Conservation (phyloP, 495 filamentous ascomycete species). For the Tetracladium setigerum region DNA sequence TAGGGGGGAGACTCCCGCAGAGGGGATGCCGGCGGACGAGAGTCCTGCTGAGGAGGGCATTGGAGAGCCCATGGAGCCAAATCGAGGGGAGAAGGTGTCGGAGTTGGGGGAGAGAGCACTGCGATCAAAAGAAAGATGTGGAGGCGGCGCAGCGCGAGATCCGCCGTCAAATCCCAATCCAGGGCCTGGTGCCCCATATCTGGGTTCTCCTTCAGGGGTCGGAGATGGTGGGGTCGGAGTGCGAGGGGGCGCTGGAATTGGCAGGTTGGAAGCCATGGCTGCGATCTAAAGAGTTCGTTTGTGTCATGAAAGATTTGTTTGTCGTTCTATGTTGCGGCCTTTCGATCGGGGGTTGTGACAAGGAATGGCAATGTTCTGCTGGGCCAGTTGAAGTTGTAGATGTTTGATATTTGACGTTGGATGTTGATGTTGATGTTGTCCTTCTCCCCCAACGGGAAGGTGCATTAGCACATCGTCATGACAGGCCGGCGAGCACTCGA, state of each 20-base stretch:
- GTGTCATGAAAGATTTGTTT: slow-evolving; percentile 10
- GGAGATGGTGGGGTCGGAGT: slow-evolving; percentile 64
- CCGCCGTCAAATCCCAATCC: slow-evolving; percentile 30
- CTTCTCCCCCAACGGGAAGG: slow-evolving; percentile 2
- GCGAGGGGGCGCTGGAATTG: slow-evolving; percentile 56
- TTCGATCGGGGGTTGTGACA: not conserved
- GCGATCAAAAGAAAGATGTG: slow-evolving; percentile 41
- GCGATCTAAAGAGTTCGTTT: slow-evolving; percentile 10
- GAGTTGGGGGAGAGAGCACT: slow-evolving; percentile 58
- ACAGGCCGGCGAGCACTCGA: too few species aligned
- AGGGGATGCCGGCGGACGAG: slow-evolving; percentile 2
- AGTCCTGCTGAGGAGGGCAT: slow-evolving; percentile 16
- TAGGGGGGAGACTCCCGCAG: slow-evolving; percentile 23
- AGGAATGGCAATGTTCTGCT: too few species aligned
- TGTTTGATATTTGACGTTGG: too few species aligned
- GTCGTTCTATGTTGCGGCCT: not conserved
- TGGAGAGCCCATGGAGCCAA: slow-evolving; percentile 23
- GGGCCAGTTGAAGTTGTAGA: too few species aligned
- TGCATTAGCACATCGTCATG: slow-evolving; percentile 6
- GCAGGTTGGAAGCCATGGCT: slow-evolving; percentile 50
- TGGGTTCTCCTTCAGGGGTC: slow-evolving; percentile 25
- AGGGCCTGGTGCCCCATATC: slow-evolving; percentile 9
- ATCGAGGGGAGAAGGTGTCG: slow-evolving; percentile 39
- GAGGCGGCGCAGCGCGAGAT: slow-evolving; percentile 17
- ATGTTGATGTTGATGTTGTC: too few species aligned